Conservation (phyloP, 2,329 filamentous ascomycete species). For the Leptographium radiaticola region DNA sequence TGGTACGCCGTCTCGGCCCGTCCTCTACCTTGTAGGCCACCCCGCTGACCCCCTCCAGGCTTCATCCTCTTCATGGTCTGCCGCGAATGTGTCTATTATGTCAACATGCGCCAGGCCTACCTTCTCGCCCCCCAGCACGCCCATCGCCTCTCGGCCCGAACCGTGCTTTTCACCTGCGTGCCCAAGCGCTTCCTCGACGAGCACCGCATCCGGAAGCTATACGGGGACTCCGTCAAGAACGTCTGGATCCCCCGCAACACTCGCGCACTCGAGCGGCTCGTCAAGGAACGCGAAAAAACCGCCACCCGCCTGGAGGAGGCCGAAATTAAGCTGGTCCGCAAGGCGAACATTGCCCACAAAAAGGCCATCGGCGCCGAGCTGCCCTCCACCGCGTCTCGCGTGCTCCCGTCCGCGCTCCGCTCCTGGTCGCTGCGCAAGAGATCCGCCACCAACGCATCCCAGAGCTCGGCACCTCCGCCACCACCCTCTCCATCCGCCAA, state of each 20-base stretch:
- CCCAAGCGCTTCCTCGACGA: constrained; percentile 65
- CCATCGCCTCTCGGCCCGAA: constrained; percentile 75
- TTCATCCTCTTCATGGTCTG: constrained; percentile 87
- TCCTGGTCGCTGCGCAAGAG: background rate
- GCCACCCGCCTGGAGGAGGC: constrained; percentile 71
- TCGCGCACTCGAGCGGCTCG: constrained; percentile 60
- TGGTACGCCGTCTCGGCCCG: constrained; percentile 15
- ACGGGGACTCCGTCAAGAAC: constrained; percentile 65
- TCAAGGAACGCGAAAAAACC: constrained; percentile 61
- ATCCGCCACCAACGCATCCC: background rate
- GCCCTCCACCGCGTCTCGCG: background rate
- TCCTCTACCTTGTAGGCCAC: background rate
- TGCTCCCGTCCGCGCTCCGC: background rate
- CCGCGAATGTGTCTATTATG: constrained; percentile 82
- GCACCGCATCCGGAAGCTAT: constrained; percentile 59
- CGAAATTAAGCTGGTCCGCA: constrained; percentile 68
- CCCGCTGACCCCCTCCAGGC: constrained; percentile 17
- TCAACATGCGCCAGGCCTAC: constrained; percentile 89
- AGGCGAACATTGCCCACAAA: constrained; percentile 50
- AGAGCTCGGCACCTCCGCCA: background rate
- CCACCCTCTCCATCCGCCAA: background rate
- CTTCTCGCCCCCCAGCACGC: constrained; percentile 74
- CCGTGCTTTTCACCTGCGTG: constrained; percentile 84
- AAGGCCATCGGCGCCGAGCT: constrained; percentile 24
- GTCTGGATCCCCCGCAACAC: constrained; percentile 74